Percentiles rank a stretch among this genome's conserved stretches.
These are phyloP conservation scores for Suhomyces xylopsoci DNA, from an alignment of 805 yeast species.

Conservation along the genomic window DNA sequence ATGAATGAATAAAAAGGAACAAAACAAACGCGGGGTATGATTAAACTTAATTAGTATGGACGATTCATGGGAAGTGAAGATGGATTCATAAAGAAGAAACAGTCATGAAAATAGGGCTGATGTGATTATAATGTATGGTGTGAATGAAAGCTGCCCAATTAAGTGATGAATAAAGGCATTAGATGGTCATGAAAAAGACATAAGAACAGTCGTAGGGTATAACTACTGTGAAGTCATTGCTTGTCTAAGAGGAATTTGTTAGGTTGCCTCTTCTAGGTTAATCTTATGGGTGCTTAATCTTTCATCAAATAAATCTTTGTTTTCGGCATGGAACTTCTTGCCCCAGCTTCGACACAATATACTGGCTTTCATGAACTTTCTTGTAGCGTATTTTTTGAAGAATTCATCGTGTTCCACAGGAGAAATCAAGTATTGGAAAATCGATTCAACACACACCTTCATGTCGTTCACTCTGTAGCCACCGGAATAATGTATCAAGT, in stretches of 20 bases:
- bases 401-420: constrained; percentile 91
- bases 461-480: constrained; percentile 77
- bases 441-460: constrained; percentile 66
- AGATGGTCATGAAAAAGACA: not conserved
- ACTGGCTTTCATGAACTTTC: constrained; percentile 83
- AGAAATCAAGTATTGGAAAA: constrained; percentile 70
- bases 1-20: not conserved
- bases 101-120: not conserved
- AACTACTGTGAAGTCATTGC: not conserved
- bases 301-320: constrained; percentile 37
- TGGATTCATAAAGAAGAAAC: not conserved
- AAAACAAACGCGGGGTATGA: constrained; percentile 1
- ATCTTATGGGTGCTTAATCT: constrained; percentile 18
- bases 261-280: constrained; percentile 8
- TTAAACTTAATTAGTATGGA: not conserved
- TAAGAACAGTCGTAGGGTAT: no score
- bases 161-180: not conserved
- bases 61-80: constrained; percentile 1
- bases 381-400: constrained; percentile 87
- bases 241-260: no score
- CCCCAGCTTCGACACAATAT: constrained; percentile 83
- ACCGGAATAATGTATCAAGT: constrained; percentile 86
- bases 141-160: not conserved
- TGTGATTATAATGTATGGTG: not conserved
- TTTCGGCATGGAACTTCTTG: constrained; percentile 50